Evolutionary conservation across 2,329 filamentous ascomycete species (phyloP).

Genomic region (Xylaria sp.): DNA sequence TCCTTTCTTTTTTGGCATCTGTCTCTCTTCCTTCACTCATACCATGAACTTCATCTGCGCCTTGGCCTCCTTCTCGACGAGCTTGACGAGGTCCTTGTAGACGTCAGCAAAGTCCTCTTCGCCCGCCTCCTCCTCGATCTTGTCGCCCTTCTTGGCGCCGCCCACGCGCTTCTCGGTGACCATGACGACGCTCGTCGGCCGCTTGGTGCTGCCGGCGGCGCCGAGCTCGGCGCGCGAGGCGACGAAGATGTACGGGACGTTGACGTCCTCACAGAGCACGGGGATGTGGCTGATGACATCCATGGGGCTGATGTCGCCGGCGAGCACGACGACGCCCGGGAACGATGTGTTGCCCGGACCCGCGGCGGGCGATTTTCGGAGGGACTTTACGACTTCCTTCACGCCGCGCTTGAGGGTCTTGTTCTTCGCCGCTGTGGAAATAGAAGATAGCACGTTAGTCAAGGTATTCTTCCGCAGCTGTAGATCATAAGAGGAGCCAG

Average conservation of each 20-base stretch:
- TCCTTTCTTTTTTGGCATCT: background rate
- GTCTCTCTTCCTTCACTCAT: slow-evolving; percentile 16
- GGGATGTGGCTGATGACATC: slow-evolving; percentile 99
- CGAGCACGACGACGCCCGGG: slow-evolving; percentile 85
- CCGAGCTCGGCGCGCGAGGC: slow-evolving; percentile 91
- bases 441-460: slow-evolving; percentile 27
- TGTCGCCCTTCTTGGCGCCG: slow-evolving; percentile 46
- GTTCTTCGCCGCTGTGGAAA: slow-evolving; percentile 79
- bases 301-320: slow-evolving; percentile 96
- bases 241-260: slow-evolving; percentile 95
- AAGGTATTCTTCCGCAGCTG: slow-evolving; percentile 13
- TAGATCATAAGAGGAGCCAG: background rate
- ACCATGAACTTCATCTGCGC: slow-evolving; percentile 57
- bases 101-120: slow-evolving; percentile 66
- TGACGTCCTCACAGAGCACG: slow-evolving; percentile 72
- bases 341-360: slow-evolving; percentile 67
- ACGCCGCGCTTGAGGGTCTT: slow-evolving; percentile 97
- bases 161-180: slow-evolving; percentile 62
- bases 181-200: slow-evolving; percentile 97
- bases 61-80: slow-evolving; percentile 67
- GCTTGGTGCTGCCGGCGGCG: slow-evolving; percentile 91
- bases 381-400: slow-evolving; percentile 97
- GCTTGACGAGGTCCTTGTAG: slow-evolving; percentile 69
- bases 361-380: slow-evolving; percentile 84
- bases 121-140: slow-evolving; percentile 56